Evolutionary conservation across 805 yeast genomes (phyloP).

Genomic region (Wickerhamiella azymoides): DNA sequence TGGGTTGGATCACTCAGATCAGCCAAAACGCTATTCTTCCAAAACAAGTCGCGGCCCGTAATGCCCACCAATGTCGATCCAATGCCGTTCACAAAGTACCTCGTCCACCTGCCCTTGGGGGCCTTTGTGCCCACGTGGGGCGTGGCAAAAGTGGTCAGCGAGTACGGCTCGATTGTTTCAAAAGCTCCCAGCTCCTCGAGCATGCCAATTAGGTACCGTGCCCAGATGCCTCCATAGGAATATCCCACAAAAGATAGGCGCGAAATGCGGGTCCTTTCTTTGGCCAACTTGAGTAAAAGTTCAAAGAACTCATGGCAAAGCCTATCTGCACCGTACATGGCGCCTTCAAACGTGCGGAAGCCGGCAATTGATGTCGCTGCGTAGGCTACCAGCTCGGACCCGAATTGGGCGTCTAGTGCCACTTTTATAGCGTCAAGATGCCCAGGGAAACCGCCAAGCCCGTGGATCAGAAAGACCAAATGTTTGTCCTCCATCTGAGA

Average conservation of each 20-base stretch:
- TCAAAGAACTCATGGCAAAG: constrained; percentile 48
- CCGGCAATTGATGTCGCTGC: constrained; percentile 50
- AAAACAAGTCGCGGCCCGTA: constrained; percentile 65
- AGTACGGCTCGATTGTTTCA: constrained; percentile 42
- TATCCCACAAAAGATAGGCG: constrained; percentile 71
- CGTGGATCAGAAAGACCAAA: constrained; percentile 17
- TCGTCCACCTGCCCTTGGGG: constrained; percentile 16
- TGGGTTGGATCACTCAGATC: constrained; percentile 38
- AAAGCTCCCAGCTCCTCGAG: constrained; percentile 39
- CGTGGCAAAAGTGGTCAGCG: constrained; percentile 60
- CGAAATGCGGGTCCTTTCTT: constrained; percentile 31
- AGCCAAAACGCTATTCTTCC: constrained; percentile 33
- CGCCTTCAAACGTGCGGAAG: constrained; percentile 74
- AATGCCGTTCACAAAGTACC: constrained; percentile 35
- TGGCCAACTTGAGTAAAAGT: constrained; percentile 25
- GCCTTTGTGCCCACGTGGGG: constrained; percentile 41
- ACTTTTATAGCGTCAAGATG: constrained; percentile 40
- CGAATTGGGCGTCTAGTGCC: constrained; percentile 28
- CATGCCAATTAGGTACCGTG: constrained; percentile 66
- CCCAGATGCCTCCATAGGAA: constrained; percentile 77
- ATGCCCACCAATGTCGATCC: constrained; percentile 47
- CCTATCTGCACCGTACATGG: constrained; percentile 46
- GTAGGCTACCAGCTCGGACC: constrained; percentile 22
- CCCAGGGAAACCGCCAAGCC: constrained; percentile 50
- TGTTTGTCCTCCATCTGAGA: constrained; percentile 31